Evolutionary conservation across 768 basidiomycete species (phyloP), one percentile per base, ranked within the genome.

Genomic region (Rhodotorula babjevae): DNA sequence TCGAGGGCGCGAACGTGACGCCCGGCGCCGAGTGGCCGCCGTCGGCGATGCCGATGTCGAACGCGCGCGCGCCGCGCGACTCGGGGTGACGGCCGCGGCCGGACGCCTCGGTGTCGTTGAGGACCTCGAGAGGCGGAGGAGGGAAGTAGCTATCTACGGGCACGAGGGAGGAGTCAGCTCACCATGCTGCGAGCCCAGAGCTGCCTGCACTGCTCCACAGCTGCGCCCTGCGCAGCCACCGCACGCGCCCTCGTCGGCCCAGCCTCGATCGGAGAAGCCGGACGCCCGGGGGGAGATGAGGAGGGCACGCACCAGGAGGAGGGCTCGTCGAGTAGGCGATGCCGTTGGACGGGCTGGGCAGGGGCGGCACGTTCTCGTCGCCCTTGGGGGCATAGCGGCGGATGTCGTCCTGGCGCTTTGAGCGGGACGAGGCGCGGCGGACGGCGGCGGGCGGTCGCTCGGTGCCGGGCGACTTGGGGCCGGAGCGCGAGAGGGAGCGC

Each of bases 111-210:
- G 19, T 15, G 59, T 71, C 69, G n/a, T 31, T 11, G 0, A 71
- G 55, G 14, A 67, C 67, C 6, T 58, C 63, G 2, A 61, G 18
- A 3, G 75, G 72, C 21, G 75, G 69, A 4, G 47, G 60, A 3
- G 75, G 75, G 46, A 73, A 76, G 69, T 73, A 76, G 2, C 69
- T 68, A 57, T 71, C 72, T 75, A 67, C 44, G 25, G 19, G 31
- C 47, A 46, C n/a, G 19, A 8, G 29, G 12, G n/a, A n/a, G n/a
- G n/a, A n/a, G n/a, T n/a, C n/a, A n/a, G n/a, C n/a, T n/a, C 31
- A 31, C 16, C 16, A 36, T 31, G 8, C 16, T 16, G 33, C 19
- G 23, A 12, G 40, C 19, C 57, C 7, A 19, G 19, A 5, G 31
- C 14, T 6, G 23, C 49, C 12, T 18, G n/a, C 14, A 29, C 8